These are phyloP conservation scores for Alternaria arbusti DNA, from an alignment of 2,329 filamentous ascomycete species.

Conservation along the genomic window DNA sequence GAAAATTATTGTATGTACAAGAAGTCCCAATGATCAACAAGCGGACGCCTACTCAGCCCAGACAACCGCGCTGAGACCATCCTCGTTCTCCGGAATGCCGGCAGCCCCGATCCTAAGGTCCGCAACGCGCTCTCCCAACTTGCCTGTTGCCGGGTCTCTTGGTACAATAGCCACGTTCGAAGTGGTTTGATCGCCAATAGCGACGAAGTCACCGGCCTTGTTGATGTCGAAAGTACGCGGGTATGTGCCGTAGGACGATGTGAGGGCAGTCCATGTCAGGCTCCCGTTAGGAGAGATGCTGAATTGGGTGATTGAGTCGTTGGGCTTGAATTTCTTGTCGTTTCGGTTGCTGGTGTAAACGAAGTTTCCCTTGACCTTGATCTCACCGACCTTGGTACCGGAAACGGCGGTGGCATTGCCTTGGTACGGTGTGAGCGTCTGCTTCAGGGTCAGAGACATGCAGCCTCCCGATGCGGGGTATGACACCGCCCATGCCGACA, in stretches of 20 bases:
- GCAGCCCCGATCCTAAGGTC: conserved; percentile 33
- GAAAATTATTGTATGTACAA: neutral
- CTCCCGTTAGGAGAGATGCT: conserved; percentile 36
- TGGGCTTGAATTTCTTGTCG: conserved; percentile 43
- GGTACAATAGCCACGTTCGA: conserved; percentile 42
- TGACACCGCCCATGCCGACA: conserved; percentile 38
- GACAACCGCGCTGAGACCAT: conserved; percentile 43
- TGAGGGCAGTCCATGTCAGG: conserved; percentile 36
- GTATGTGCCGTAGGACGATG: conserved; percentile 41
- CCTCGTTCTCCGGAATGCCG: conserved; percentile 39
- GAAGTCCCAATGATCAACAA: neutral
- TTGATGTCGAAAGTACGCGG: conserved; percentile 47
- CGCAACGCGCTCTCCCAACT: conserved; percentile 31
- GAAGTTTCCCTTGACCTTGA: conserved; percentile 42
- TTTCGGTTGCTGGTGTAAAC: conserved; percentile 46
- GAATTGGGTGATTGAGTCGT: conserved; percentile 45
- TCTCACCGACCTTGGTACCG: conserved; percentile 42
- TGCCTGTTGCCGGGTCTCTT: conserved; percentile 36
- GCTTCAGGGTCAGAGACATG: conserved; percentile 36
- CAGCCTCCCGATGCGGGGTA: conserved; percentile 40
- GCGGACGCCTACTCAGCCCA: conserved; percentile 37
- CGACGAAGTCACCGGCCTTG: conserved; percentile 39
- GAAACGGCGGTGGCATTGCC: conserved; percentile 34
- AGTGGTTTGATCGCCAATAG: conserved; percentile 42
- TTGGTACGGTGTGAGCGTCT: conserved; percentile 43